Conservation (phyloP, 768 basidiomycete species). For the Amanita subjunquillea region DNA sequence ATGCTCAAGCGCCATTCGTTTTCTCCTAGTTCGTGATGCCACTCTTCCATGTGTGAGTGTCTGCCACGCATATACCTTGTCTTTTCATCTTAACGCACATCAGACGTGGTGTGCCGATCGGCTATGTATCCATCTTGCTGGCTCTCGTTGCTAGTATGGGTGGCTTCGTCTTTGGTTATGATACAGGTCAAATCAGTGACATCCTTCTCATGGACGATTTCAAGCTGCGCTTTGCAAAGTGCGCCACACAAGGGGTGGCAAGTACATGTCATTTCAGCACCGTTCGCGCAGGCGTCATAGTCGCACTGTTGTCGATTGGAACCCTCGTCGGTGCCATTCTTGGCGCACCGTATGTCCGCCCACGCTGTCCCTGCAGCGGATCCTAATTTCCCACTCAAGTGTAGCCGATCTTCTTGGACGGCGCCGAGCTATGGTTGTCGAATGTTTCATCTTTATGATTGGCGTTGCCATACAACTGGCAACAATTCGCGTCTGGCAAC, state of each 20-base stretch:
- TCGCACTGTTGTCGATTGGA: constrained; percentile 61
- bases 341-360: constrained; percentile 46
- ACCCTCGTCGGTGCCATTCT: constrained; percentile 52
- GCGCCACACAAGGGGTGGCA: constrained; percentile 26
- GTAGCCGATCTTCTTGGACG: constrained; percentile 58
- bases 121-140: constrained; percentile 51
- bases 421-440: constrained; percentile 52
- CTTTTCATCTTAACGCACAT: background rate
- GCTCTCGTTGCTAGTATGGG: constrained; percentile 65
- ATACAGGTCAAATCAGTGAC: constrained; percentile 72
- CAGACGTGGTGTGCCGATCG: constrained; percentile 53
- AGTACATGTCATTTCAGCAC: constrained; percentile 41
- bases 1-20: background rate
- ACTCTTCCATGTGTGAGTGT: background rate
- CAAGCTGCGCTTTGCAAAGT: constrained; percentile 48
- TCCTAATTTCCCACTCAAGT: constrained; percentile 16
- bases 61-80: background rate
- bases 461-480: constrained; percentile 54
- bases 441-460: constrained; percentile 46
- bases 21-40: background rate
- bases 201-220: constrained; percentile 69
- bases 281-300: constrained; percentile 57
- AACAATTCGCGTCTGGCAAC: constrained; percentile 45
- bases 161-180: constrained; percentile 60
- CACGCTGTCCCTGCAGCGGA: background rate